Percentiles rank a stretch among this genome's conserved stretches.
Conservation (phyloP, 352 stramenopile species). For the Discostella stelligera region DNA sequence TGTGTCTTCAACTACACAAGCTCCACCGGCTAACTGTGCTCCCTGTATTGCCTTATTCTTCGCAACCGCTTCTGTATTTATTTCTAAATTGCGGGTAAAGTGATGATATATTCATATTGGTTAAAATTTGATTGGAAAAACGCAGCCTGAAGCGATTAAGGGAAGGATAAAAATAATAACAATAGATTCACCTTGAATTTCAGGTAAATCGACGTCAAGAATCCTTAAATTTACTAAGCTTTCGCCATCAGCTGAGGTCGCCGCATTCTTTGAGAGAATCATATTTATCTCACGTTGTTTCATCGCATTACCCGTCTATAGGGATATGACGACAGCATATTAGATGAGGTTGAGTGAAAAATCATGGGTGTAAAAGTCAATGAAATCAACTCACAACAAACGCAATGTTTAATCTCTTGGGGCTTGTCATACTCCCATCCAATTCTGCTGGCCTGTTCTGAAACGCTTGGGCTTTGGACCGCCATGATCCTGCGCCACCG, state of each 20-base stretch:
- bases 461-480: slow-evolving; percentile 51
- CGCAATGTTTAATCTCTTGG: slow-evolving; percentile 68
- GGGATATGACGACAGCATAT: too few relatives aligned
- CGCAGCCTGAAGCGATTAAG: slow-evolving; percentile 40
- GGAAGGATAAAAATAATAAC: neutral
- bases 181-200: slow-evolving; percentile 1
- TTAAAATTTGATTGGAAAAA: slow-evolving; percentile 4
- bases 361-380: too few relatives aligned
- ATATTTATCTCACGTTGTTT: slow-evolving; percentile 75
- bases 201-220: slow-evolving; percentile 52
- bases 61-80: slow-evolving; percentile 78
- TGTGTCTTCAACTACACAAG: slow-evolving; percentile 92
- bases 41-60: slow-evolving; percentile 81
- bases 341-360: too few relatives aligned
- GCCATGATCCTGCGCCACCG: slow-evolving; percentile 39
- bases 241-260: slow-evolving; percentile 45
- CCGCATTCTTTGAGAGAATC: slow-evolving; percentile 65
- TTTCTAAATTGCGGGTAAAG: slow-evolving; percentile 44
- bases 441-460: slow-evolving; percentile 24
- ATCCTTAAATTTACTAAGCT: slow-evolving; percentile 73
- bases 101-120: neutral
- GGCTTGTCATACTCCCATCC: slow-evolving; percentile 1
- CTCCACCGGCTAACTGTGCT: slow-evolving; percentile 72
- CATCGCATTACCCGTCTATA: slow-evolving; percentile 47
- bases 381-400: slow-evolving; percentile 58